These are phyloP conservation scores for Dunaliella sp. DNA, from an alignment of 139 green algal genomes.

Conservation along the genomic window DNA sequence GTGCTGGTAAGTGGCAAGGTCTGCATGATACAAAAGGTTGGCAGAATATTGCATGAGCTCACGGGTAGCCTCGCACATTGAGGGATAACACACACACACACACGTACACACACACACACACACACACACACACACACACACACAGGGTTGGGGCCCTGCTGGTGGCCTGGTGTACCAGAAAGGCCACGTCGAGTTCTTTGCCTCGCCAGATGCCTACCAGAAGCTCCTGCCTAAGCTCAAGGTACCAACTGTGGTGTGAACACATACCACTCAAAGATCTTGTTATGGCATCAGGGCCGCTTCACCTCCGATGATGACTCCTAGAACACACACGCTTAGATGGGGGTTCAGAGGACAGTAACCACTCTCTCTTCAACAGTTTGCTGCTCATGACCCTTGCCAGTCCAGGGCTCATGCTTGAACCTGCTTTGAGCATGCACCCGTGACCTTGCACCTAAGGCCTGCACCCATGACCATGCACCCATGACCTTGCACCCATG, in stretches of 20 bases:
- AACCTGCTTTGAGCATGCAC: no score
- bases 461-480: no score
- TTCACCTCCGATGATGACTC: neutral
- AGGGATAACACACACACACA: neutral
- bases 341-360: neutral
- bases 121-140: neutral
- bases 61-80: neutral
- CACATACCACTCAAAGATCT: slow-evolving; percentile 23
- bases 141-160: neutral
- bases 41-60: no score
- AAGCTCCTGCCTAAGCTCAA: slow-evolving; percentile 50
- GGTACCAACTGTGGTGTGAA: no score
- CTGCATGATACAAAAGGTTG: no score
- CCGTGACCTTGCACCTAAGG: no score
- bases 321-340: neutral
- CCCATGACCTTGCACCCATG: no score
- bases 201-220: slow-evolving; percentile 51
- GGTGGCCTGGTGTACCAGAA: slow-evolving; percentile 76
- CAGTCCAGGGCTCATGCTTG: no score
- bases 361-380: neutral
- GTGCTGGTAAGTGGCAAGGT: slow-evolving; percentile 73
- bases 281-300: neutral
- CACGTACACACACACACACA: neutral
- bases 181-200: slow-evolving; percentile 86
- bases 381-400: neutral